These are phyloP conservation scores for Cladosporium sp. DNA, from an alignment of 2,329 filamentous ascomycete genomes.

Conservation along the genomic window DNA sequence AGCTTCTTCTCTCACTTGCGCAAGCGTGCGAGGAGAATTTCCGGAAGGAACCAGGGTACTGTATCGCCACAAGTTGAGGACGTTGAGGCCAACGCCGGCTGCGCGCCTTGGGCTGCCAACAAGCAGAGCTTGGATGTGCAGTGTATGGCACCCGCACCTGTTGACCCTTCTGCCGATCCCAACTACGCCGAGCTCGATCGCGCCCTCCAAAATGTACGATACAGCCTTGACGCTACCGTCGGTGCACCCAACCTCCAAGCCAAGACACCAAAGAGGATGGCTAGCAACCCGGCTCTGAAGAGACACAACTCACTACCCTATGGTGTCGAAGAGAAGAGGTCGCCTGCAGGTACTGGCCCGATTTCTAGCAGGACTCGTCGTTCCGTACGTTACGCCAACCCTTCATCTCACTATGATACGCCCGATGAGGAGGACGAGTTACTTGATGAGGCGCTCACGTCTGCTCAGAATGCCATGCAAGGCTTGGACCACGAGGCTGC, in stretches of 20 bases:
- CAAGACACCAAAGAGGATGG: conserved; percentile 39
- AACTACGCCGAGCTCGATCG: conserved; percentile 64
- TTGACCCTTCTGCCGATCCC: conserved; percentile 47
- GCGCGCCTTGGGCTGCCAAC: conserved; percentile 72
- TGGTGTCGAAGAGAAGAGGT: conserved; percentile 55
- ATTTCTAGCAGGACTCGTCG: conserved; percentile 79
- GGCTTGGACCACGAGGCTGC: conserved; percentile 59
- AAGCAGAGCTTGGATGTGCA: conserved; percentile 69
- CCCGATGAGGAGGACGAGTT: conserved; percentile 97
- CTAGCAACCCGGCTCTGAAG: conserved; percentile 51
- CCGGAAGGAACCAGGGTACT: conserved; percentile 82
- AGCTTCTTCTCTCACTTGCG: conserved; percentile 97
- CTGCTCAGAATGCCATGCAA: conserved; percentile 73
- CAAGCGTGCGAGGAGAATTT: conserved; percentile 89
- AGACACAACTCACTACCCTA: conserved; percentile 52
- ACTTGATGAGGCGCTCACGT: conserved; percentile 81
- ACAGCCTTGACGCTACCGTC: conserved; percentile 55
- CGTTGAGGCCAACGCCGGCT: conserved; percentile 88
- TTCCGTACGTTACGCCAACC: conserved; percentile 71
- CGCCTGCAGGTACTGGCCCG: conserved; percentile 57
- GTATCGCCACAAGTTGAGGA: conserved; percentile 81
- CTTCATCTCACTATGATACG: conserved; percentile 84
- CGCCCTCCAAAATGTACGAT: conserved; percentile 61
- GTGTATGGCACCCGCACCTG: conserved; percentile 50
- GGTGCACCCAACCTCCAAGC: conserved; percentile 38